phyloP scores from a whole-genome alignment of 2,329 filamentous ascomycete species.

The Raffaelea deltoideospora region DNA sequence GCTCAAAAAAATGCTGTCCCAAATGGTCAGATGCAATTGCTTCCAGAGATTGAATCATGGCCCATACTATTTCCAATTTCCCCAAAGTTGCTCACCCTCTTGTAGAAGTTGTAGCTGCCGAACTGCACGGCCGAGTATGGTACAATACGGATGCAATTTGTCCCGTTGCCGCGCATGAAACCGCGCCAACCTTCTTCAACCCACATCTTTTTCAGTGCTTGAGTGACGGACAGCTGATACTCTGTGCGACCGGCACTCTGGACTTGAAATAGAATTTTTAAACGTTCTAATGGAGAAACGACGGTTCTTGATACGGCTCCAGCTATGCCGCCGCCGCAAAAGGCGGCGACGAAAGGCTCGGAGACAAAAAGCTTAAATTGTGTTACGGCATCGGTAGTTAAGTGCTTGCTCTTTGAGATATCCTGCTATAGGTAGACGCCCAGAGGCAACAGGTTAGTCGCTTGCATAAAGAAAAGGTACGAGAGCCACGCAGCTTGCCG shows the following conservation, averaged over 20 bases:
- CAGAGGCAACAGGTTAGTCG: too few relatives aligned
- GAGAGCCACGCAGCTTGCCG: too few relatives aligned
- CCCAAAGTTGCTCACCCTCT: too few relatives aligned
- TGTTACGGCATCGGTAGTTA: too few relatives aligned
- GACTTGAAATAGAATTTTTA: conserved; percentile 96
- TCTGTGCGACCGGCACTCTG: conserved; percentile 82
- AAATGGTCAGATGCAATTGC: too few relatives aligned
- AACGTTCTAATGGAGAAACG: conserved; percentile 83
- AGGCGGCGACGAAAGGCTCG: conserved; percentile 78
- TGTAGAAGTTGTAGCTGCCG: conserved; percentile 96
- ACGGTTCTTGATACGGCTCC: conserved; percentile 96
- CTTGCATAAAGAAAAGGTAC: too few relatives aligned
- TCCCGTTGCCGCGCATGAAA: conserved; percentile 96
- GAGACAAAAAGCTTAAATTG: too few relatives aligned
- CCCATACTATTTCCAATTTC: too few relatives aligned
- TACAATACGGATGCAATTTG: conserved; percentile 95
- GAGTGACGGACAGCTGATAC: conserved; percentile 82
- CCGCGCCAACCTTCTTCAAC: conserved; percentile 91
- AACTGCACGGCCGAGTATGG: conserved; percentile 98
- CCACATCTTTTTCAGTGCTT: conserved; percentile 90
- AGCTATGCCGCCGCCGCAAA: conserved; percentile 84
- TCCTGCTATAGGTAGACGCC: too few relatives aligned
- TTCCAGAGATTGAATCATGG: too few relatives aligned
- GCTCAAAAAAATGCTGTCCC: conserved; percentile 54
- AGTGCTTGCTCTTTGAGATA: too few relatives aligned